These are phyloP conservation scores for Sugiyamaella japonica DNA, from an alignment of 1,139 yeast species.

Conservation along the genomic window DNA sequence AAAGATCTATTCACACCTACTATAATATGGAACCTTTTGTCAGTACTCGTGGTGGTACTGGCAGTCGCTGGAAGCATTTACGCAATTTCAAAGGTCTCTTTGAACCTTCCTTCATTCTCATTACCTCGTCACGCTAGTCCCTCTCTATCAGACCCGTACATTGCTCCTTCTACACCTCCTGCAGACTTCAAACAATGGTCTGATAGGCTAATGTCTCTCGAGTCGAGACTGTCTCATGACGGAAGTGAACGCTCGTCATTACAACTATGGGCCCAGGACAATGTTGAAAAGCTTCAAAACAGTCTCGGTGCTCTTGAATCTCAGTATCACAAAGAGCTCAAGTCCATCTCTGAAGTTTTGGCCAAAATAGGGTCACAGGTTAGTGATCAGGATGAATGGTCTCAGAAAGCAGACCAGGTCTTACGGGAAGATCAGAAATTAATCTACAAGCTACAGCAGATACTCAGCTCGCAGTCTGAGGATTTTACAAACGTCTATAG, in stretches of 20 bases:
- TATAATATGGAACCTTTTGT: background rate
- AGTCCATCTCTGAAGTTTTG: conserved; percentile 14
- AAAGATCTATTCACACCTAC: conserved; percentile 1
- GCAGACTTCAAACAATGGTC: conserved; percentile 25
- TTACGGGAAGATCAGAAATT: conserved; percentile 13
- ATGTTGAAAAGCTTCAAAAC: conserved; percentile 9
- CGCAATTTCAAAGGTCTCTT: background rate
- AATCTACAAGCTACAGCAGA: conserved; percentile 8
- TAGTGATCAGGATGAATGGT: conserved; percentile 18
- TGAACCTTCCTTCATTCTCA: background rate
- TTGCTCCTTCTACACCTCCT: conserved; percentile 24
- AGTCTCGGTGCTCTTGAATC: conserved; percentile 18
- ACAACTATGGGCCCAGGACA: conserved; percentile 23
- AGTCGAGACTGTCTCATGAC: conserved; percentile 21
- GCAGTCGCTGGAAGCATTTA: background rate
- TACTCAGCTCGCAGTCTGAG: conserved; percentile 17
- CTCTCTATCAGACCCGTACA: conserved; percentile 10
- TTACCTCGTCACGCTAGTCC: background rate
- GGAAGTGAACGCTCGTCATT: conserved; percentile 13
- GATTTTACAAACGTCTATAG: conserved; percentile 18
- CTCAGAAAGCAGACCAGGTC: conserved; percentile 15
- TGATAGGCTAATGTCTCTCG: conserved; percentile 24
- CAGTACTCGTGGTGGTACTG: background rate
- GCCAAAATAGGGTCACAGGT: conserved; percentile 9
- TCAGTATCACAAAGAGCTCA: conserved; percentile 19